Percentiles rank a stretch among this genome's conserved stretches.
Evolutionary conservation across 176 grass and related monocot genomes (phyloP).

Genomic region (Ensete glaucum): DNA sequence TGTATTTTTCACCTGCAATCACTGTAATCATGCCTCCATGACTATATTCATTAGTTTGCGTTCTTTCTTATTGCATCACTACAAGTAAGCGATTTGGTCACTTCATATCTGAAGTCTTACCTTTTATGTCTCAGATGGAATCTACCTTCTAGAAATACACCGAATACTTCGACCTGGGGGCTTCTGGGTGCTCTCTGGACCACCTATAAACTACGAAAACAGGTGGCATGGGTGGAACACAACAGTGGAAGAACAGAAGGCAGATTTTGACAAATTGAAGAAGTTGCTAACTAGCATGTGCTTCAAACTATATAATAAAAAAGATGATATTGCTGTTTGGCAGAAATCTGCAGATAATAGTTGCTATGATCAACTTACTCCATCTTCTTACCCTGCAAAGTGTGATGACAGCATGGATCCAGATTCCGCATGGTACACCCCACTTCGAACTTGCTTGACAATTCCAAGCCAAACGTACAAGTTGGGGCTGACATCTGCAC

Average conservation of each 20-base stretch:
- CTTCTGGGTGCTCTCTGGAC: constrained; percentile 89
- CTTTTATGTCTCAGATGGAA: constrained; percentile 37
- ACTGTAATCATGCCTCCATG: no score
- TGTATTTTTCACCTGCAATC: no score
- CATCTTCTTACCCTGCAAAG: constrained; percentile 50
- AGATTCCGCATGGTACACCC: constrained; percentile 84
- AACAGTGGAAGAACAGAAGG: constrained; percentile 65
- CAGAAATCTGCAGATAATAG: constrained; percentile 52
- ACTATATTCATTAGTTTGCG: no score
- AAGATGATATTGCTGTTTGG: constrained; percentile 92
- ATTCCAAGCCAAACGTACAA: constrained; percentile 43
- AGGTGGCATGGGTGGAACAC: constrained; percentile 97
- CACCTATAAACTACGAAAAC: constrained; percentile 96
- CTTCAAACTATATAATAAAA: constrained; percentile 75
- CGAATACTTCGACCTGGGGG: constrained; percentile 77
- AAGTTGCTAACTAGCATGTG: constrained; percentile 73
- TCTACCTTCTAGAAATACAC: constrained; percentile 81
- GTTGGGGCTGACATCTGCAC: constrained; percentile 29
- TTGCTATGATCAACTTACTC: constrained; percentile 75
- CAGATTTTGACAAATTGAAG: constrained; percentile 62
- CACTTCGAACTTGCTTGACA: constrained; percentile 78
- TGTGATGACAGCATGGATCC: constrained; percentile 89
- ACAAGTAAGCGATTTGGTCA: no score
- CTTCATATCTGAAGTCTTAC: not conserved
- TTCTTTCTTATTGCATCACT: no score